Conservation (phyloP, 257 asterid genomes). For the Rhazya stricta region DNA sequence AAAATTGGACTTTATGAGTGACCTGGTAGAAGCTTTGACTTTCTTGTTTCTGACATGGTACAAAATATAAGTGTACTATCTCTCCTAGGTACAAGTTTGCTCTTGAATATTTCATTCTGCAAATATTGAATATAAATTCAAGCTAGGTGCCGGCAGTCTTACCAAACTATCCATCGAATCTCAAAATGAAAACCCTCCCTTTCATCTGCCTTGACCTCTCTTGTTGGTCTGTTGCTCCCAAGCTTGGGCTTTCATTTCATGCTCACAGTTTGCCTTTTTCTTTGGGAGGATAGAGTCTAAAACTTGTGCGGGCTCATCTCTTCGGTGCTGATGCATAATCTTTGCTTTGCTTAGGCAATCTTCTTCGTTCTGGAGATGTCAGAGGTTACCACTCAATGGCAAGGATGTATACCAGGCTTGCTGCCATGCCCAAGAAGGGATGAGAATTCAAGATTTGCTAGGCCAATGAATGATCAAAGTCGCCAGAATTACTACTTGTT, state of each 20-base stretch:
- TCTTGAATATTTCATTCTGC: too few species aligned
- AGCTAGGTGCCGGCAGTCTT: neutral
- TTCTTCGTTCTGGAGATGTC: slow-evolving; percentile 82
- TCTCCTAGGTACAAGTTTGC: neutral
- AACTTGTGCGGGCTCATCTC: too few species aligned
- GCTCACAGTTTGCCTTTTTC: neutral
- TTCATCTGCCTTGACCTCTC: neutral
- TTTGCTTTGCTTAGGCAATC: slow-evolving; percentile 57
- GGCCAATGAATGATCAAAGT: neutral
- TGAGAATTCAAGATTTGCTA: slow-evolving; percentile 20
- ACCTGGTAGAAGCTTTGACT: neutral
- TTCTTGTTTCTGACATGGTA: neutral
- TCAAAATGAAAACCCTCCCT: neutral
- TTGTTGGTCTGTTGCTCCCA: neutral
- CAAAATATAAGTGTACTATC: neutral
- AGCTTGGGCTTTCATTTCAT: neutral
- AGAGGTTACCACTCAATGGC: slow-evolving; percentile 98
- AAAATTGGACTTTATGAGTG: neutral
- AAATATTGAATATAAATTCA: too few species aligned
- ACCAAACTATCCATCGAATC: neutral
- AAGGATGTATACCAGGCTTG: slow-evolving; percentile 93
- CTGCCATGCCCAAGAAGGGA: slow-evolving; percentile 96
- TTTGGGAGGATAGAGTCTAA: too few species aligned
- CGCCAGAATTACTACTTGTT: neutral
- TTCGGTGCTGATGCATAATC: neutral